phyloP scores from a whole-genome alignment of 139 green algal species.

The Spirogloea muscicola region DNA sequence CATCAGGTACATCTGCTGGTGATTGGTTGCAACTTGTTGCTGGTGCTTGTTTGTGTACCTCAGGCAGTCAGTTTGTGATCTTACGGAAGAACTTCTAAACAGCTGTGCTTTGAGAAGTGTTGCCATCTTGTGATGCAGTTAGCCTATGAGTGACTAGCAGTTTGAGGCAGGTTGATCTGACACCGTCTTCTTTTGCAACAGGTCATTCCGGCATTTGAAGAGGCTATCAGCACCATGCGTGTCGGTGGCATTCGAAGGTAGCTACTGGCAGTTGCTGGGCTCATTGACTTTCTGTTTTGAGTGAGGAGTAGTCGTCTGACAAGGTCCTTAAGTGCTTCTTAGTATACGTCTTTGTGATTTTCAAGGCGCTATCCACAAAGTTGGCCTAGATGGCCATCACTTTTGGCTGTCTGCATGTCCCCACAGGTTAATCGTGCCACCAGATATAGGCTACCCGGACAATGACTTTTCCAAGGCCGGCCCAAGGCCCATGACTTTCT shows the following conservation, averaged over 20 bases:
- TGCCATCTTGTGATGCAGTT: background rate
- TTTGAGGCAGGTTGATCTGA: too few relatives aligned
- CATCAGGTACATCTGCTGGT: constrained; percentile 34
- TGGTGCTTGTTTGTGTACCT: background rate
- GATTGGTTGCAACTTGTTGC: too few relatives aligned
- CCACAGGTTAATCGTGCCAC: constrained; percentile 54
- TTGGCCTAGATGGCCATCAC: background rate
- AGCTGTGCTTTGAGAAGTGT: background rate
- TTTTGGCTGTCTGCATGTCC: constrained; percentile 5
- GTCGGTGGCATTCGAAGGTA: constrained; percentile 46
- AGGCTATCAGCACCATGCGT: constrained; percentile 69
- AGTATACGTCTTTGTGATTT: too few relatives aligned
- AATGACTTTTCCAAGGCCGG: constrained; percentile 42
- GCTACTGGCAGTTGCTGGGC: too few relatives aligned
- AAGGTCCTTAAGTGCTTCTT: background rate
- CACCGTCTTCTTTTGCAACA: too few relatives aligned
- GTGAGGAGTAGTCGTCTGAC: too few relatives aligned
- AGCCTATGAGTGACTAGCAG: background rate
- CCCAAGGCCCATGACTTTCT: constrained; percentile 53
- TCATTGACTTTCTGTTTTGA: too few relatives aligned
- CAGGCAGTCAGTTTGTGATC: background rate
- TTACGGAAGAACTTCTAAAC: too few relatives aligned
- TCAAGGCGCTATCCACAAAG: background rate
- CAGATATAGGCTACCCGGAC: constrained; percentile 50
- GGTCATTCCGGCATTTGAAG: constrained; percentile 57